phyloP scores from a whole-genome alignment of 108 stramenopile species.

The Bacterosira constricta region DNA sequence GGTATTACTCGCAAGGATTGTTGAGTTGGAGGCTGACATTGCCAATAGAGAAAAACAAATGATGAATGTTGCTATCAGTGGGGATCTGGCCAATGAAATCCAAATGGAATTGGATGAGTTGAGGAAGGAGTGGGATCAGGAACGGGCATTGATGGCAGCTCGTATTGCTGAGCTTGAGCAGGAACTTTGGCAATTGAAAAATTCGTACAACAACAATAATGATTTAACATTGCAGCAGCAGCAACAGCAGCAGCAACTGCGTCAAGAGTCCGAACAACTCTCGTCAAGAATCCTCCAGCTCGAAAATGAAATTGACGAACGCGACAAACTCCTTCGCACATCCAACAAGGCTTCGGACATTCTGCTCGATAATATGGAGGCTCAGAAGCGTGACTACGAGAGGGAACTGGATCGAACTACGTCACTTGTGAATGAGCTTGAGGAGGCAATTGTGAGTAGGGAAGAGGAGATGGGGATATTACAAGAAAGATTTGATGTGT shows the following conservation, averaged over 20 bases:
- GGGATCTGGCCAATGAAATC: conserved; percentile 13
- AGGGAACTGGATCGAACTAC: conserved; percentile 35
- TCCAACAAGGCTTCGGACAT: conserved; percentile 50
- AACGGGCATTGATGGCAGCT: conserved; percentile 32
- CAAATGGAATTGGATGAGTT: conserved; percentile 25
- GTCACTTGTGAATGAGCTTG: conserved; percentile 33
- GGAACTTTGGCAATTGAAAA: conserved; percentile 18
- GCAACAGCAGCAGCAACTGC: conserved; percentile 16
- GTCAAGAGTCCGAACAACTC: conserved; percentile 23
- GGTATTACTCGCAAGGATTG: conserved; percentile 25
- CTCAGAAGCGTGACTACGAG: conserved; percentile 42
- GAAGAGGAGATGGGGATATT: conserved; percentile 39
- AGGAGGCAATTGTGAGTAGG: conserved; percentile 30
- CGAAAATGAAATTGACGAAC: conserved; percentile 33
- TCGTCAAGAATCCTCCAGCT: conserved; percentile 21
- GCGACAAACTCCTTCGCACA: conserved; percentile 36
- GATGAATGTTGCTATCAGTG: not conserved
- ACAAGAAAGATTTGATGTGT: conserved; percentile 20
- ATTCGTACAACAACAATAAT: conserved; percentile 6
- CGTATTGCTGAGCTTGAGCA: conserved; percentile 41
- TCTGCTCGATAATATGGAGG: conserved; percentile 40
- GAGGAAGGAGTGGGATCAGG: conserved; percentile 31
- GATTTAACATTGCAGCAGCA: not conserved
- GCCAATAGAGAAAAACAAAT: conserved; percentile 19
- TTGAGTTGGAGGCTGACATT: conserved; percentile 45